Base-by-base conservation (phyloP, 2,329 filamentous ascomycete species). In the Alternaria angustiovoidea region DNA sequence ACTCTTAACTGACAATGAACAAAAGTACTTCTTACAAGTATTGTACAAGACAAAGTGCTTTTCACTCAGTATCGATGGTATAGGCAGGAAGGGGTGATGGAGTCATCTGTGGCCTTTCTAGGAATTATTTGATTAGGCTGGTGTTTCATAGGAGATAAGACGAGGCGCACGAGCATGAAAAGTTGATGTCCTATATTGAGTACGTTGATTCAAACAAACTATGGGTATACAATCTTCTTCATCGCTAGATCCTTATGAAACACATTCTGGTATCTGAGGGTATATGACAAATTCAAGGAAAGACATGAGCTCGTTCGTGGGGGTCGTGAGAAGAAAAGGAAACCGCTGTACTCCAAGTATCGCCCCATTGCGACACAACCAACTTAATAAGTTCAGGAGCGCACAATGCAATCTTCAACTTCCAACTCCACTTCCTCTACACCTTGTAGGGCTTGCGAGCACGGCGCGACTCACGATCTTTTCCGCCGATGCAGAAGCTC, bases 401-500 rank as follows among this genome's bases (percentile, higher is more conserved):
- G 2, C 11, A 36, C 11, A 4, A 18, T 38, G 4, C 14, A 2
- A 9, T 49, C 20, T 49, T 24, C 20, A 24, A 42, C 11, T 42
- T 24, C 12, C 1, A 16, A 42, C 5, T 38, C 18, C 5, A 6
- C 5, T 5, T 12, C 20, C 1, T 18, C 8, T 49, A 49, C 1
- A 49, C 46, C 32, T 49, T 49, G 32, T 49, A 49, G 46, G 46
- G 46, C 32, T 49, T 49, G 18, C 46, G 46, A 26, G 46, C 14
- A 14, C 46, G 46, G 32, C 46, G 46, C 9, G 46, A 49, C 8
- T 20, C 32, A 38, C 20, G 46, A 8, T 49, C 46, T 22, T 49
- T 49, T 8, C 32, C 46, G 5, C 73, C 73, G 24, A 70, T 59
- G 48, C 74, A 77, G 36, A 69, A 67, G 66, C 76, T 74, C 0